A percentile compares a stretch with the other conserved stretches of the same genome.
Evolutionary conservation across 2,329 filamentous ascomycete genomes (phyloP).

Genomic region (Ophiobolus disseminans): DNA sequence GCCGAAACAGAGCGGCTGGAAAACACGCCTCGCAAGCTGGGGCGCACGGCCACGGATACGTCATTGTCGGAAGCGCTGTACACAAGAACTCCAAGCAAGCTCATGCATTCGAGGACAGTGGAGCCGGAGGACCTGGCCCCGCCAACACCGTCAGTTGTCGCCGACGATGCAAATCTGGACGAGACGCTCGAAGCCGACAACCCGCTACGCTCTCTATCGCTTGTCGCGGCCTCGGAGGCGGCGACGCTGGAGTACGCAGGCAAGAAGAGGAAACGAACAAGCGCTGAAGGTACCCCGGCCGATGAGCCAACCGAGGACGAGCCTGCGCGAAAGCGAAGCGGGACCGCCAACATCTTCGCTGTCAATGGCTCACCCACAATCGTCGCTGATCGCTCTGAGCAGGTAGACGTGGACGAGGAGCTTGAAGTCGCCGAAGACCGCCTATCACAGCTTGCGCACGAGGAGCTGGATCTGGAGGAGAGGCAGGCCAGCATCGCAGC

Average conservation of each 20-base stretch:
- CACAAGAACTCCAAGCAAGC: slow-evolving; percentile 48
- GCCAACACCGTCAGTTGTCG: slow-evolving; percentile 31
- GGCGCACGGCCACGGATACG: slow-evolving; percentile 41
- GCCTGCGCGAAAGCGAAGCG: slow-evolving; percentile 48
- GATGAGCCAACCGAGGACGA: slow-evolving; percentile 42
- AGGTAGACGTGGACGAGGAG: slow-evolving; percentile 55
- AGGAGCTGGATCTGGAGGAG: slow-evolving; percentile 44
- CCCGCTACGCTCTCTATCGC: slow-evolving; percentile 40
- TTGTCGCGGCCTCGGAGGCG: slow-evolving; percentile 41
- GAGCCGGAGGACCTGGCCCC: slow-evolving; percentile 41
- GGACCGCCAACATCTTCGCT: slow-evolving; percentile 27
- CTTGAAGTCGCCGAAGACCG: slow-evolving; percentile 57
- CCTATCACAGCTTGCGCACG: slow-evolving; percentile 39
- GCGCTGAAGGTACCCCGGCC: slow-evolving; percentile 48
- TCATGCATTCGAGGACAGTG: slow-evolving; percentile 41
- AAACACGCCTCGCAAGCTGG: slow-evolving; percentile 76
- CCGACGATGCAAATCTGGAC: slow-evolving; percentile 21
- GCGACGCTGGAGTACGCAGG: slow-evolving; percentile 39
- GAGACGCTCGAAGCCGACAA: slow-evolving; percentile 28
- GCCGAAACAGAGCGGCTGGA: slow-evolving; percentile 94
- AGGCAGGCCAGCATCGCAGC: slow-evolving; percentile 42
- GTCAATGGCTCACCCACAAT: slow-evolving; percentile 42
- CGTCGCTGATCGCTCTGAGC: slow-evolving; percentile 34
- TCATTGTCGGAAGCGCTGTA: slow-evolving; percentile 44
- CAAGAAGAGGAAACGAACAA: slow-evolving; percentile 56